A percentile compares a stretch with the other conserved stretches of the same genome.
Evolutionary conservation across 805 yeast species (phyloP).

Genomic region (Teunomyces stri): DNA sequence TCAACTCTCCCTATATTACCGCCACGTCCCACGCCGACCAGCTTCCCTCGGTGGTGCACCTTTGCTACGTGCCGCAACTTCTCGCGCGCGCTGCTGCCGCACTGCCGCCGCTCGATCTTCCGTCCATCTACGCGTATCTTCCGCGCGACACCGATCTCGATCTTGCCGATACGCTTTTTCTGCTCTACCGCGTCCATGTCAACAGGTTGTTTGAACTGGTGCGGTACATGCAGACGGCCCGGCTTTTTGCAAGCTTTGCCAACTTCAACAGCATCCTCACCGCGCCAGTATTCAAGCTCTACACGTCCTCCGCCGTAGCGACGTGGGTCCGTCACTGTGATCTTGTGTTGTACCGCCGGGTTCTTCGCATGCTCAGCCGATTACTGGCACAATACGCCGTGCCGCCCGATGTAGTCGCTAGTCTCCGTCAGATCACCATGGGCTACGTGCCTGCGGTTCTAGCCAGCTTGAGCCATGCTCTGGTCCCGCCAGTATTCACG

Average conservation of each 20-base stretch:
- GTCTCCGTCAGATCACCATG: constrained; percentile 52
- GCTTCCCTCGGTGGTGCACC: constrained; percentile 13
- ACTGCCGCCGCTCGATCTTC: constrained; percentile 15
- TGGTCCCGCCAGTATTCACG: constrained; percentile 50
- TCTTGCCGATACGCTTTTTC: constrained; percentile 58
- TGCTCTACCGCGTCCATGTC: constrained; percentile 64
- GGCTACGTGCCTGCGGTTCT: constrained; percentile 48
- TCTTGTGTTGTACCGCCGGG: constrained; percentile 51
- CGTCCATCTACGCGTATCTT: constrained; percentile 43
- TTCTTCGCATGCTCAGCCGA: constrained; percentile 60
- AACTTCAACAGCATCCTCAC: constrained; percentile 57
- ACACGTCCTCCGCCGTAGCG: constrained; percentile 45
- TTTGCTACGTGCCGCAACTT: constrained; percentile 32
- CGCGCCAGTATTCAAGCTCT: constrained; percentile 58
- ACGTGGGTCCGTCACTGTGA: constrained; percentile 75
- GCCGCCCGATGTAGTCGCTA: constrained; percentile 53
- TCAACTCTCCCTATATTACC: constrained; percentile 16
- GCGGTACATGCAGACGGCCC: constrained; percentile 64
- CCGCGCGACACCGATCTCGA: constrained; percentile 50
- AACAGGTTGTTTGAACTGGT: constrained; percentile 61
- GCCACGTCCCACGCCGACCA: constrained; percentile 7
- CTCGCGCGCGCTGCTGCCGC: constrained; percentile 12
- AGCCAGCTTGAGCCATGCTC: constrained; percentile 27
- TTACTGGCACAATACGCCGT: constrained; percentile 52
- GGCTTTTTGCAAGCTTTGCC: constrained; percentile 51